Conservation (phyloP, 345 rosid species). For the Excoecaria agallocha region DNA sequence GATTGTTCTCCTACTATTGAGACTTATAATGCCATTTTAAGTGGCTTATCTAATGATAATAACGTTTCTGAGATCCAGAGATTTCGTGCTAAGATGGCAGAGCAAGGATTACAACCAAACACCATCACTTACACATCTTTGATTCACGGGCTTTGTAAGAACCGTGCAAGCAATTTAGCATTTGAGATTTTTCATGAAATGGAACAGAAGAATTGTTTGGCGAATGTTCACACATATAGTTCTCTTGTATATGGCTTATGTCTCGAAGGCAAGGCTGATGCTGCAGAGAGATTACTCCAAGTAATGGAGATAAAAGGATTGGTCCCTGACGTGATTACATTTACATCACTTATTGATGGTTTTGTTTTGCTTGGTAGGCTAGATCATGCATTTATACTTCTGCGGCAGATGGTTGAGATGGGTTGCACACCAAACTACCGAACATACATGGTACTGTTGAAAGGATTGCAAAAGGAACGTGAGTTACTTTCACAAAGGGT, state of each 20-base stretch:
- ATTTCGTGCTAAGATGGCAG: slow-evolving; percentile 40
- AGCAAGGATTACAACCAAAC: slow-evolving; percentile 46
- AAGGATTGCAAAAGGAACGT: slow-evolving; percentile 50
- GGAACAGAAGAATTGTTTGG: slow-evolving; percentile 43
- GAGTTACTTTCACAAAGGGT: slow-evolving; percentile 36
- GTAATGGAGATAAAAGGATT: slow-evolving; percentile 51
- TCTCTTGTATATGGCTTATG: slow-evolving; percentile 59
- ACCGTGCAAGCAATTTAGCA: slow-evolving; percentile 40
- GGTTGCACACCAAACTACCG: slow-evolving; percentile 57
- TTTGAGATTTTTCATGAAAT: slow-evolving; percentile 50
- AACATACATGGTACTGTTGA: slow-evolving; percentile 50
- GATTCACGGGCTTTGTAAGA: slow-evolving; percentile 49
- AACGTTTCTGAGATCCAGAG: slow-evolving; percentile 40
- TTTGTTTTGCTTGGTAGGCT: slow-evolving; percentile 50
- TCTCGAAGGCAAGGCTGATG: slow-evolving; percentile 49
- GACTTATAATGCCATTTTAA: slow-evolving; percentile 51
- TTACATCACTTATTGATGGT: slow-evolving; percentile 55
- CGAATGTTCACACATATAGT: slow-evolving; percentile 53
- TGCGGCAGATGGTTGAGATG: slow-evolving; percentile 38
- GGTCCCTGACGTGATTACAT: slow-evolving; percentile 49
- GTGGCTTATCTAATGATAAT: slow-evolving; percentile 44
- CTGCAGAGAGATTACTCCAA: slow-evolving; percentile 50
- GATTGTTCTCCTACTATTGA: slow-evolving; percentile 41
- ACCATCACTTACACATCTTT: slow-evolving; percentile 57
- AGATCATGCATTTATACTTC: slow-evolving; percentile 52